Percentiles rank a stretch among this genome's conserved stretches.
Evolutionary conservation across 1,284 basidiomycete genomes (phyloP).

Genomic region (Inonotus hispidus): DNA sequence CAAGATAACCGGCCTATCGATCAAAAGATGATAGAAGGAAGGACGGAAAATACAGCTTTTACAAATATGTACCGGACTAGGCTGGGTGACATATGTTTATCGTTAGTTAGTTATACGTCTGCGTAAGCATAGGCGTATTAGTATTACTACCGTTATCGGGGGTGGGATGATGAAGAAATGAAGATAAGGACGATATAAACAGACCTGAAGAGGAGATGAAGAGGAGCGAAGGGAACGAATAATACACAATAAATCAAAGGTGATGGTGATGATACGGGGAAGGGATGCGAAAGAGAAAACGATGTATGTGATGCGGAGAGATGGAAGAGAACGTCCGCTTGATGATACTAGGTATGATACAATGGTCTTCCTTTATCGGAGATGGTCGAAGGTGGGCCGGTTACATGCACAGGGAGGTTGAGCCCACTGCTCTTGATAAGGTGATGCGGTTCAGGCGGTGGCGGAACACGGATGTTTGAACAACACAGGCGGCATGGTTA

Average conservation of each 20-base stretch:
- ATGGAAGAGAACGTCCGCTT: background rate
- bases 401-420: background rate
- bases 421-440: background rate
- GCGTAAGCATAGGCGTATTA: background rate
- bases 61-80: background rate
- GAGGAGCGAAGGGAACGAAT: background rate
- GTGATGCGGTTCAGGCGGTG: background rate
- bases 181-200: background rate
- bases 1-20: background rate
- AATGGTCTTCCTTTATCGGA: background rate
- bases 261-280: background rate
- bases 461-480: background rate
- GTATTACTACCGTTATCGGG: background rate
- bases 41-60: background rate
- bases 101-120: background rate
- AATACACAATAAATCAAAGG: constrained; percentile 5
- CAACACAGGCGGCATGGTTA: background rate
- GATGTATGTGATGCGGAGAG: background rate
- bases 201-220: background rate
- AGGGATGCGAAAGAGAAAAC: background rate
- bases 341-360: background rate
- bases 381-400: background rate
- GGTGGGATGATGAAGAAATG: background rate
- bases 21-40: background rate
- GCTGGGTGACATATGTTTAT: background rate